Conservation (phyloP, 192 early-diverging fungal species). For the Entomortierella parvispora region DNA sequence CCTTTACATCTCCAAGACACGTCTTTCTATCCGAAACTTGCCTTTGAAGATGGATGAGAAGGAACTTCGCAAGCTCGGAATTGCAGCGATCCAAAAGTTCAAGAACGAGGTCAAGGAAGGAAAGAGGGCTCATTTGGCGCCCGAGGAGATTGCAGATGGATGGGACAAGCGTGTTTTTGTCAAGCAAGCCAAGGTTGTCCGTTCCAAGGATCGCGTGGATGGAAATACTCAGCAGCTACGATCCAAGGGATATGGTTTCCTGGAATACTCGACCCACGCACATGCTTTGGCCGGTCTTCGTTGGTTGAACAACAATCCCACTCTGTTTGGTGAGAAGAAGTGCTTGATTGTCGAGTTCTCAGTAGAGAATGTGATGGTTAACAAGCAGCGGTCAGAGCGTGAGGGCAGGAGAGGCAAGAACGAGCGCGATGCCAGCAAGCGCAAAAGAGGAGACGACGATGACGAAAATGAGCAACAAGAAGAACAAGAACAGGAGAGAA, state of each 20-base stretch:
- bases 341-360: slow-evolving; percentile 91
- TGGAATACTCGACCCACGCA: slow-evolving; percentile 88
- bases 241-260: slow-evolving; percentile 92
- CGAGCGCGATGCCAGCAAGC: slow-evolving; percentile 7
- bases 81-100: slow-evolving; percentile 76
- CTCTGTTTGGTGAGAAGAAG: slow-evolving; percentile 71
- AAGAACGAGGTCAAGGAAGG: slow-evolving; percentile 77
- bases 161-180: slow-evolving; percentile 71
- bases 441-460: slow-evolving; percentile 30
- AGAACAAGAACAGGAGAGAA: slow-evolving; percentile 16
- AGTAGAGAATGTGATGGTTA: slow-evolving; percentile 85
- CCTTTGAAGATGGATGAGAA: slow-evolving; percentile 78
- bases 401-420: slow-evolving; percentile 23
- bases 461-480: slow-evolving; percentile 11
- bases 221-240: slow-evolving; percentile 69
- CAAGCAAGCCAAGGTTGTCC: slow-evolving; percentile 85
- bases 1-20: slow-evolving; percentile 87
- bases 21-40: slow-evolving; percentile 91
- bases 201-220: slow-evolving; percentile 84
- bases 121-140: slow-evolving; percentile 60
- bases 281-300: slow-evolving; percentile 94
- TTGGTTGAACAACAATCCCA: slow-evolving; percentile 87
- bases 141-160: slow-evolving; percentile 70
- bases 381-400: slow-evolving; percentile 70
- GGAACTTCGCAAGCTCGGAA: slow-evolving; percentile 67